Evolutionary conservation across 2,329 filamentous ascomycete genomes (phyloP).

Genomic region (Dothistroma pini): DNA sequence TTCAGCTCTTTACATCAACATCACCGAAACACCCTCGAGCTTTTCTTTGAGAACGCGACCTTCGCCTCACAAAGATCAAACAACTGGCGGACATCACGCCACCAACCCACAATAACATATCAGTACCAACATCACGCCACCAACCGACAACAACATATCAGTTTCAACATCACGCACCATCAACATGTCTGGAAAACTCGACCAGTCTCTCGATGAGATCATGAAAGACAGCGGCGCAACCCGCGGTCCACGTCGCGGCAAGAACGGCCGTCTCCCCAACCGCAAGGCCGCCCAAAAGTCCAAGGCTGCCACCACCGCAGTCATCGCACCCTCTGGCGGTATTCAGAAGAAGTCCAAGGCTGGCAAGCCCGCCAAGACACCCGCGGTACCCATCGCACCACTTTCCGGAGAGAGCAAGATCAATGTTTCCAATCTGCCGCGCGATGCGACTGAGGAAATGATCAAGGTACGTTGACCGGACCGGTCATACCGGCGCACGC

Average conservation of each 20-base stretch:
- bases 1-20: not conserved
- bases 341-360: constrained; percentile 68
- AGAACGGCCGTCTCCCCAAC: constrained; percentile 41
- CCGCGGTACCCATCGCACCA: constrained; percentile 57
- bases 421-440: constrained; percentile 97
- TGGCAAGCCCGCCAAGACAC: constrained; percentile 52
- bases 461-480: constrained; percentile 99
- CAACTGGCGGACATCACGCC: not conserved
- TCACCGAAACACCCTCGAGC: not conserved
- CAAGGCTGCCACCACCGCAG: constrained; percentile 39
- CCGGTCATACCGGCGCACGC: constrained; percentile 38
- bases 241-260: constrained; percentile 44
- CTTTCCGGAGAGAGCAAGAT: constrained; percentile 82
- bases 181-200: constrained; percentile 90
- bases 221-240: constrained; percentile 66
- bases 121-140: not conserved
- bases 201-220: constrained; percentile 97
- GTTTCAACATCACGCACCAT: constrained; percentile 18
- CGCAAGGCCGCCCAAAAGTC: constrained; percentile 51
- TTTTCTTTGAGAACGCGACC: not conserved
- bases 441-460: constrained; percentile 93
- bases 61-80: not conserved
- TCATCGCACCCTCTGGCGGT: constrained; percentile 72
- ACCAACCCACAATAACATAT: not conserved
- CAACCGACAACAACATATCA: constrained; percentile 4